Conservation (phyloP, 2,329 filamentous ascomycete species). For the Hymenotorrendiella dingleyae region DNA sequence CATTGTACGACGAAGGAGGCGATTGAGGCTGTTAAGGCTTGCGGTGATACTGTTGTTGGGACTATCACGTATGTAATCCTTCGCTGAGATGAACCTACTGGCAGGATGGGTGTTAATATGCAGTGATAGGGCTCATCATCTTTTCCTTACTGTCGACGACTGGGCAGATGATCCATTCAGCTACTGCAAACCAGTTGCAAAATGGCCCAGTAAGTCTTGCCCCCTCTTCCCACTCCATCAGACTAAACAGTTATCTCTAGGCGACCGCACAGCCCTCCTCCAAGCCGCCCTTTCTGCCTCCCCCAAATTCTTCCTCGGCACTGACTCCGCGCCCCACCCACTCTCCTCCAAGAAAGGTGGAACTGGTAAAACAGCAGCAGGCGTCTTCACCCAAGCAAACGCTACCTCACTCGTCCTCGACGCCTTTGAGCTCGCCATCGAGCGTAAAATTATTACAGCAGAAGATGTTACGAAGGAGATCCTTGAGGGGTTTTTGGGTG, state of each 20-base stretch:
- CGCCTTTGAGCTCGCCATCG: constrained; percentile 56
- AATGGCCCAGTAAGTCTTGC: constrained; percentile 43
- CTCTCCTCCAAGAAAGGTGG: constrained; percentile 53
- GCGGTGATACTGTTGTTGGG: constrained; percentile 68
- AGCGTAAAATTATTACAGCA: constrained; percentile 44
- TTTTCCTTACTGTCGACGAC: constrained; percentile 65
- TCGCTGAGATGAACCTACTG: neutral
- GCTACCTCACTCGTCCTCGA: constrained; percentile 59
- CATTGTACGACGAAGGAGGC: constrained; percentile 85
- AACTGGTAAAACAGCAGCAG: constrained; percentile 52
- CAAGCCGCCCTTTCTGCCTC: constrained; percentile 45
- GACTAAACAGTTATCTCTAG: constrained; percentile 42
- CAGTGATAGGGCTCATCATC: constrained; percentile 18
- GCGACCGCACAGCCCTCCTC: constrained; percentile 1
- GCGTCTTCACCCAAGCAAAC: constrained; percentile 75
- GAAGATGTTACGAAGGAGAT: constrained; percentile 48
- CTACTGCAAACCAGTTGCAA: constrained; percentile 47
- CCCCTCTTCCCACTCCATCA: constrained; percentile 31
- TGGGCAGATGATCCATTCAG: constrained; percentile 60
- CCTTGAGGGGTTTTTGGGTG: constrained; percentile 49
- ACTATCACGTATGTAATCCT: constrained; percentile 20
- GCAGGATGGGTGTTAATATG: neutral
- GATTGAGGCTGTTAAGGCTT: constrained; percentile 68
- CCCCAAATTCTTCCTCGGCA: constrained; percentile 61
- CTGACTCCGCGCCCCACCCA: constrained; percentile 60